Evolutionary conservation across 2,329 filamentous ascomycete species (phyloP), one percentile per base, ranked within the genome.

Genomic region (Cercospora sp.): DNA sequence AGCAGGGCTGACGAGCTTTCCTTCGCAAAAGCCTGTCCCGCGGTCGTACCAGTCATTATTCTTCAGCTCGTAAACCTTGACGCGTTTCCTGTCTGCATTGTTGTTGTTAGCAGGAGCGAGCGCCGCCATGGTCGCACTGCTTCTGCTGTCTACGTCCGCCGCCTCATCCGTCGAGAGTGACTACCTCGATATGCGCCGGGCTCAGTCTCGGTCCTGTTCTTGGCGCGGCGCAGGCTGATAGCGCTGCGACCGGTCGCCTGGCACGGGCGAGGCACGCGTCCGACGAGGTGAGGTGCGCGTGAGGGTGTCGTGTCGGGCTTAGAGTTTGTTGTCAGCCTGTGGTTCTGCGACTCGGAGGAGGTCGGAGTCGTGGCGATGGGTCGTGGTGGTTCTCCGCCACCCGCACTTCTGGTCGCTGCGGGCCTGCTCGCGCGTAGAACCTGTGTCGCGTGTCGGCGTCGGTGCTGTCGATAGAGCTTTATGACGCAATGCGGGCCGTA

Each of bases 1-100:
- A 34, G 72, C 69, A 10, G 63, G 59, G 80, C 89, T 86, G 71
- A 90, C 82, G 72, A 91, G 87, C 72, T 89, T 86, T 59, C 94
- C 93, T 69, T 89, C 92, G 80, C 95, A 98, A 81, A 97, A 97
- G 71, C 95, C 95, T 59, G 95, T 99, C 72, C 95, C 95, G 77
- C 94, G 88, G 82, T 99, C 95, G 80, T 94, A 97, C 95, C 95
- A 99, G 88, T 98, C 95, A 86, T 97, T 97, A 83, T 97, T 93
- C 81, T 92, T 93, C 77, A 99, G 87, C 85, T 98, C 95, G 82
- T 99, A 99, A 79, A 99, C 95, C 86, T 99, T 99, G 82, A 98
- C 95, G 86, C 95, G 83, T 78, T 84, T 85, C 77, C 82, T 82
- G 76, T 85, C 83, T 53, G 62, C 60, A 34, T 82, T 83, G 49